Evolutionary conservation across 2,329 filamentous ascomycete species (phyloP).

Genomic region (Thelonectria rubi): DNA sequence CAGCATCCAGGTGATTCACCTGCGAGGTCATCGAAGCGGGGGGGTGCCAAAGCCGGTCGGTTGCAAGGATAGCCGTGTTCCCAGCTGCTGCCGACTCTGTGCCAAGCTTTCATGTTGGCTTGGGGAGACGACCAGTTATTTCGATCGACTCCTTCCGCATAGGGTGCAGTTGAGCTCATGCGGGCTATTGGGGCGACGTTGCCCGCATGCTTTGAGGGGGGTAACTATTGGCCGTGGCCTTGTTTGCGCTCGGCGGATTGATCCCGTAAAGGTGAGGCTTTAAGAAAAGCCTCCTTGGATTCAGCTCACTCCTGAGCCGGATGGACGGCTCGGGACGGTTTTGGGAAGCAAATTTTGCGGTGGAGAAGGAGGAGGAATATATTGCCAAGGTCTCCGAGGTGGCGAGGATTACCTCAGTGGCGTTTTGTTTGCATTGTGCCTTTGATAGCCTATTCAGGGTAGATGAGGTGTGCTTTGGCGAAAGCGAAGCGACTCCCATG

Average conservation of each 20-base stretch:
- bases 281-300: no score
- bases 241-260: neutral
- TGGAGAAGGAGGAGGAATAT: neutral
- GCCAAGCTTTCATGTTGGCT: neutral
- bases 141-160: neutral
- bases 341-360: neutral
- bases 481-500: neutral
- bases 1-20: neutral
- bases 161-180: neutral
- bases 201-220: neutral
- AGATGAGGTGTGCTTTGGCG: neutral
- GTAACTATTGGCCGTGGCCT: neutral
- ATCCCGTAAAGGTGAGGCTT: neutral
- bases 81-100: neutral
- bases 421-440: neutral
- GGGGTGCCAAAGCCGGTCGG: neutral
- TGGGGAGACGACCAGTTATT: neutral
- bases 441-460: neutral
- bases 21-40: neutral
- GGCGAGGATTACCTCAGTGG: neutral
- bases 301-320: neutral
- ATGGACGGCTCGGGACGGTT: neutral
- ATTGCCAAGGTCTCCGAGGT: neutral
- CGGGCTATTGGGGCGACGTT: neutral
- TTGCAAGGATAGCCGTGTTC: neutral